Evolutionary conservation across 2,329 filamentous ascomycete genomes (phyloP), one percentile per base, ranked within the genome.

Genomic region (Venturia asperata): DNA sequence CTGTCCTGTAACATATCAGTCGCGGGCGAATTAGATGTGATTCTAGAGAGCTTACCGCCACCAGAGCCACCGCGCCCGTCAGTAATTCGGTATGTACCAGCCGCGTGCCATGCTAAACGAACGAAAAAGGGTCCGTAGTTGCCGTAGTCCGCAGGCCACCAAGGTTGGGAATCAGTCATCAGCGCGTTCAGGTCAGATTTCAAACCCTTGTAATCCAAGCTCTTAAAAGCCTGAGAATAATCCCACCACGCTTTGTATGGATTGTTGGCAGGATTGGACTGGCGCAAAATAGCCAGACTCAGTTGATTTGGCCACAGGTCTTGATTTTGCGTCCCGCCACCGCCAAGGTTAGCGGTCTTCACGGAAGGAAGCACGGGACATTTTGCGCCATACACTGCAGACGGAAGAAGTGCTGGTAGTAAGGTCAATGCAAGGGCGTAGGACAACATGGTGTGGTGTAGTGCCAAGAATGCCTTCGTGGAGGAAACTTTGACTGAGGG

Each of bases 81-180:
- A 63, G 81, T 81, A 72, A 88, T 84, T 71, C 89, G 87, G 78
- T 91, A 91, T 62, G 89, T 92, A 67, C 89, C 89, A 30, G 89
- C 84, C 69, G 85, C 86, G 80, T 92, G 89, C 89, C 89, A 92
- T 66, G 88, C 86, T 86, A 91, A 86, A 66, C 89, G 87, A 73
- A 92, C 82, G 75, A 92, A 91, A 37, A 92, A 82, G 74, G 88
- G 88, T 68, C 88, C 89, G 70, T 92, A 92, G 81, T 91, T 87
- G 65, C 89, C 89, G 71, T 89, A 90, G 74, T 92, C 89, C 39
- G 89, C 89, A 0, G 89, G 89, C 89, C 89, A 92, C 84, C 84
- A 91, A 47, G 89, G 86, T 77, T 92, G 86, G 1, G 88, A 91
- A 73, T 90, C 85, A 62, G 89, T 92, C 86, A 91, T 87, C 71